Conservation (phyloP, 1,284 basidiomycete genomes). For the Marasmius tenuissimus region DNA sequence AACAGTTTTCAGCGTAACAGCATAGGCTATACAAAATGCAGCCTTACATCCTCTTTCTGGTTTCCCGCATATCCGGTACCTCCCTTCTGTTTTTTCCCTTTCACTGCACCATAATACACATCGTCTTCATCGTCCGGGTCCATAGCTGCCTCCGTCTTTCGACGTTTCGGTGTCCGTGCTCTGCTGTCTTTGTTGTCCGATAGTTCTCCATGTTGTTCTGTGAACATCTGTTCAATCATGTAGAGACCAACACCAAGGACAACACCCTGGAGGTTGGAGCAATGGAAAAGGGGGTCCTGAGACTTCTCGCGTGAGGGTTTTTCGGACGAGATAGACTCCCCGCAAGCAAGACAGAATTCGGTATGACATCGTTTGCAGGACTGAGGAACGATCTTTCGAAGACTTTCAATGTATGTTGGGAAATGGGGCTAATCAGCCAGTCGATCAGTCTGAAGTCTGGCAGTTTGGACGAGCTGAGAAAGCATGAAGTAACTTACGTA, state of each 20-base stretch:
- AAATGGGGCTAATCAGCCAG: slow-evolving; percentile 60
- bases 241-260: slow-evolving; percentile 83
- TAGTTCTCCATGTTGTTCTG: slow-evolving; percentile 51
- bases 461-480: not conserved
- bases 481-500: slow-evolving; percentile 55
- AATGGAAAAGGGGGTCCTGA: slow-evolving; percentile 75
- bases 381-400: slow-evolving; percentile 57
- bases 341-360: slow-evolving; percentile 82
- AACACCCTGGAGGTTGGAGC: slow-evolving; percentile 82
- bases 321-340: slow-evolving; percentile 58
- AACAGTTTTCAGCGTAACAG: not conserved
- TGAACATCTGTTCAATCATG: slow-evolving; percentile 72
- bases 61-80: slow-evolving; percentile 86
- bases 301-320: slow-evolving; percentile 39
- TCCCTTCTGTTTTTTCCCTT: slow-evolving; percentile 65
- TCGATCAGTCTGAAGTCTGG: not conserved
- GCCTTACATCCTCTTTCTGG: slow-evolving; percentile 75
- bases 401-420: slow-evolving; percentile 62
- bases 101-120: slow-evolving; percentile 40
- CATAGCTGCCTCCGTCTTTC: slow-evolving; percentile 42
- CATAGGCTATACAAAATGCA: not conserved
- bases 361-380: slow-evolving; percentile 66
- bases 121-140: slow-evolving; percentile 59
- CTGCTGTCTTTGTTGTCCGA: slow-evolving; percentile 28
- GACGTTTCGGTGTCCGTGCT: slow-evolving; percentile 47